phyloP scores from a whole-genome alignment of 257 asterid genomes.

The Cruciata laevipes region DNA sequence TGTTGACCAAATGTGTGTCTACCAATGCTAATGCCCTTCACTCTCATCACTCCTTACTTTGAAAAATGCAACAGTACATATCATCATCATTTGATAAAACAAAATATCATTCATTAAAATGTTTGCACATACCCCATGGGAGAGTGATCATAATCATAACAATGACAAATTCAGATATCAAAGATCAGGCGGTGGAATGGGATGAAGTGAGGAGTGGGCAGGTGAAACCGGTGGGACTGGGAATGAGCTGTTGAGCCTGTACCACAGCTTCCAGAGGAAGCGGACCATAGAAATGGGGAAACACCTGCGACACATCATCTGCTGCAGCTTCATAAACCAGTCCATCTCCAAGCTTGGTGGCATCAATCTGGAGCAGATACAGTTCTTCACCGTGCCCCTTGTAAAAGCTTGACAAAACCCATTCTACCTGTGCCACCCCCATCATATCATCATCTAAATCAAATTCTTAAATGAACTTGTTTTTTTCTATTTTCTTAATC shows the following conservation, averaged over 20 bases:
- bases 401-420: constrained; percentile 59
- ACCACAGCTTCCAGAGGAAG: constrained; percentile 59
- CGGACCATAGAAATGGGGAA: constrained; percentile 94
- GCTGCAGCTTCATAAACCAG: constrained; percentile 67
- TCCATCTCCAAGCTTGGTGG: constrained; percentile 70
- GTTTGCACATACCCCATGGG: too few species aligned
- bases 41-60: too few species aligned
- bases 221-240: constrained; percentile 45
- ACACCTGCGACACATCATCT: constrained; percentile 32
- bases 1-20: constrained; percentile 10
- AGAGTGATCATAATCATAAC: too few species aligned
- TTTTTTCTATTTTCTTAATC: too few species aligned
- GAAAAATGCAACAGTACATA: too few species aligned
- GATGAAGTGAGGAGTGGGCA: constrained; percentile 32
- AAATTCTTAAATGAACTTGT: too few species aligned
- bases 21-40: too few species aligned
- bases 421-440: constrained; percentile 84
- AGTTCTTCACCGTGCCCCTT: constrained; percentile 27
- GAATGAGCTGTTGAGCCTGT: constrained; percentile 58
- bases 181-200: too few species aligned
- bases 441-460: too few species aligned
- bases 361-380: constrained; percentile 69
- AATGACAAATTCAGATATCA: too few species aligned
- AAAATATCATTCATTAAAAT: too few species aligned
- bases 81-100: too few species aligned